Conservation (phyloP, 2,329 filamentous ascomycete species). For the Hypoxylon sp. region DNA sequence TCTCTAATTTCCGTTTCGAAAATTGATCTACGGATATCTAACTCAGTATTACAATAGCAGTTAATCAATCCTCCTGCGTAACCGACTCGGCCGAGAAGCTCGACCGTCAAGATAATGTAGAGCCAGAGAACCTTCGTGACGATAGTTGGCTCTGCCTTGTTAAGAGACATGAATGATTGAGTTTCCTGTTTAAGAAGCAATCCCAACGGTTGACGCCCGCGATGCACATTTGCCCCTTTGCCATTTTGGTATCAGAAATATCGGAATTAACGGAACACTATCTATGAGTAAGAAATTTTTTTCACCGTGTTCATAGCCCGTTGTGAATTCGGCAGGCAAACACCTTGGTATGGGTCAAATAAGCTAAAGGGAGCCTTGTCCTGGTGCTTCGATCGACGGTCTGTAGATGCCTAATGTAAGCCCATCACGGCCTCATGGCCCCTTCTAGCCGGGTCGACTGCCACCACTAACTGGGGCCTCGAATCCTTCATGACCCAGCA, state of each 20-base stretch:
- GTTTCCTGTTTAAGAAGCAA: not conserved
- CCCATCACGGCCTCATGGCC: slow-evolving; percentile 22
- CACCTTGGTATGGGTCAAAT: slow-evolving; percentile 7
- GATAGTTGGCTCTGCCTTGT: not conserved
- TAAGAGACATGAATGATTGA: not conserved
- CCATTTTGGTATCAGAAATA: slow-evolving; percentile 14
- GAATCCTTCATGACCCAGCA: slow-evolving; percentile 33
- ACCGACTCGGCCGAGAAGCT: slow-evolving; percentile 20
- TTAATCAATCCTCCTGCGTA: not conserved
- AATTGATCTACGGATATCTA: slow-evolving; percentile 2
- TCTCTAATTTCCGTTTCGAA: slow-evolving; percentile 13
- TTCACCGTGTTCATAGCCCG: slow-evolving; percentile 1
- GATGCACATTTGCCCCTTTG: not conserved
- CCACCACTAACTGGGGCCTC: slow-evolving; percentile 31
- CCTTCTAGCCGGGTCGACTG: slow-evolving; percentile 11
- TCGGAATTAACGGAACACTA: not conserved
- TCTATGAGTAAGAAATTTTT: not conserved
- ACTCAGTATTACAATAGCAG: slow-evolving; percentile 7
- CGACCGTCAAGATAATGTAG: not conserved
- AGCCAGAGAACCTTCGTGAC: not conserved
- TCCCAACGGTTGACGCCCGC: not conserved
- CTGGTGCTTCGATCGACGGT: slow-evolving; percentile 4
- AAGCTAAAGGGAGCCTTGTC: not conserved
- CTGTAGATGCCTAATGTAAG: slow-evolving; percentile 21
- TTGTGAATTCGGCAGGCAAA: slow-evolving; percentile 17